Percentiles rank a stretch among this genome's conserved stretches.
These are phyloP conservation scores for Linaria vulgaris DNA, from an alignment of 257 asterid genomes.

Conservation along the genomic window DNA sequence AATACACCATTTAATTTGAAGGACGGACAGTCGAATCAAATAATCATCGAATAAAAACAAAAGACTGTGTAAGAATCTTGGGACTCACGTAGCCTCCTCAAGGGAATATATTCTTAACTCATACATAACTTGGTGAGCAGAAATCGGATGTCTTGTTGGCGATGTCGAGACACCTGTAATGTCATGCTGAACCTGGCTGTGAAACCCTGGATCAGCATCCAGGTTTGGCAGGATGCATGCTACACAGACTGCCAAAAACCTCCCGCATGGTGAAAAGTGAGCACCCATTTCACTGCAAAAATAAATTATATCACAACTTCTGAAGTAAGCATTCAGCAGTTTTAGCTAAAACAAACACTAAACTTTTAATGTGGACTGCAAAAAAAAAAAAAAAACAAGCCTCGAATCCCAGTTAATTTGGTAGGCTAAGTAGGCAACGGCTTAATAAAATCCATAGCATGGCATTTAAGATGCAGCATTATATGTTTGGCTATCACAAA, in stretches of 20 bases:
- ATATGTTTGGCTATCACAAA: too few relatives aligned
- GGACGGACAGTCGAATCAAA: slow-evolving; percentile 9
- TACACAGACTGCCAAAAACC: slow-evolving; percentile 94
- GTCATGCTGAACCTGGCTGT: slow-evolving; percentile 66
- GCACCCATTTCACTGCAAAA: slow-evolving; percentile 91
- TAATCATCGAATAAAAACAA: slow-evolving; percentile 12
- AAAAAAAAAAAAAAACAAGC: neutral
- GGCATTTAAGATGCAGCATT: too few relatives aligned
- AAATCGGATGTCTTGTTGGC: slow-evolving; percentile 94
- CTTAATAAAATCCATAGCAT: too few relatives aligned
- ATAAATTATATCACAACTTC: neutral
- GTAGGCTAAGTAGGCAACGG: too few relatives aligned
- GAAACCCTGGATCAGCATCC: slow-evolving; percentile 71
- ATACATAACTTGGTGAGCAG: slow-evolving; percentile 86
- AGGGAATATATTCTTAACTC: slow-evolving; percentile 92
- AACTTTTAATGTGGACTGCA: neutral
- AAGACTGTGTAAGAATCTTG: slow-evolving; percentile 6
- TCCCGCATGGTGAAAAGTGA: slow-evolving; percentile 95
- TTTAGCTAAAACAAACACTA: slow-evolving; percentile 16
- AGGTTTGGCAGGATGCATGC: slow-evolving; percentile 82
- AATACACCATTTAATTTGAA: slow-evolving; percentile 25
- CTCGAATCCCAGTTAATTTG: too few relatives aligned
- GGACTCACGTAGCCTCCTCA: slow-evolving; percentile 85
- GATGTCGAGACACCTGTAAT: slow-evolving; percentile 73
- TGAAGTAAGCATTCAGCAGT: slow-evolving; percentile 20